Percentiles rank a stretch among this genome's conserved stretches.
Evolutionary conservation across 2,329 filamentous ascomycete genomes (phyloP).

Genomic region (Penicillium sp.): DNA sequence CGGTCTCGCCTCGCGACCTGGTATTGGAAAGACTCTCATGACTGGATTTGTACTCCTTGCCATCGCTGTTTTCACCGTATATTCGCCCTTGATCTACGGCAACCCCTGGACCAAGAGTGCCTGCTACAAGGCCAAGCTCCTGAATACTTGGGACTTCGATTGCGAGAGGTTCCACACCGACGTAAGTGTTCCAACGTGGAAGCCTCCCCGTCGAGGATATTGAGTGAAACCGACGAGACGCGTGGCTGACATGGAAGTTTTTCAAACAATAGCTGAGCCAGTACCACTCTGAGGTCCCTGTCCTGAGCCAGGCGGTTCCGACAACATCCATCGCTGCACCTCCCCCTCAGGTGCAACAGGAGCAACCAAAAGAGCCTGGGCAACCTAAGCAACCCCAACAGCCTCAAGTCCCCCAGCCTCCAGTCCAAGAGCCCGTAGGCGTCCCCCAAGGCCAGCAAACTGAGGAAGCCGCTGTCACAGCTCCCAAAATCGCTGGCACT

Average conservation of each 20-base stretch:
- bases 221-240: slow-evolving; percentile 16
- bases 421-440: neutral
- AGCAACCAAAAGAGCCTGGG: slow-evolving; percentile 15
- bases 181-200: slow-evolving; percentile 62
- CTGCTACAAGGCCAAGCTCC: slow-evolving; percentile 83
- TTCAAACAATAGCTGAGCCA: slow-evolving; percentile 36
- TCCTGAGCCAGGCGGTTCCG: slow-evolving; percentile 20
- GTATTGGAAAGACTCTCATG: slow-evolving; percentile 72
- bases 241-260: slow-evolving; percentile 25
- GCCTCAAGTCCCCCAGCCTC: neutral
- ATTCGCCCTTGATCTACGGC: slow-evolving; percentile 86
- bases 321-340: slow-evolving; percentile 23
- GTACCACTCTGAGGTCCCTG: slow-evolving; percentile 33
- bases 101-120: slow-evolving; percentile 89
- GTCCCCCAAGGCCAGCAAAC: slow-evolving; percentile 12
- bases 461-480: slow-evolving; percentile 22
- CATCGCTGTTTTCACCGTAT: slow-evolving; percentile 77
- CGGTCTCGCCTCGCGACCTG: slow-evolving; percentile 67
- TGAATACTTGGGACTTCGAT: slow-evolving; percentile 93
- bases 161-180: slow-evolving; percentile 88
- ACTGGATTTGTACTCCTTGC: slow-evolving; percentile 72
- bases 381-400: neutral
- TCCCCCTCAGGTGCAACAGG: slow-evolving; percentile 20
- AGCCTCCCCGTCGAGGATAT: slow-evolving; percentile 29
- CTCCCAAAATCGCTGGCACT: slow-evolving; percentile 46